Percentiles rank a stretch among this genome's conserved stretches.
Conservation (phyloP, 768 basidiomycete species). For the Leccinum arenicola region DNA sequence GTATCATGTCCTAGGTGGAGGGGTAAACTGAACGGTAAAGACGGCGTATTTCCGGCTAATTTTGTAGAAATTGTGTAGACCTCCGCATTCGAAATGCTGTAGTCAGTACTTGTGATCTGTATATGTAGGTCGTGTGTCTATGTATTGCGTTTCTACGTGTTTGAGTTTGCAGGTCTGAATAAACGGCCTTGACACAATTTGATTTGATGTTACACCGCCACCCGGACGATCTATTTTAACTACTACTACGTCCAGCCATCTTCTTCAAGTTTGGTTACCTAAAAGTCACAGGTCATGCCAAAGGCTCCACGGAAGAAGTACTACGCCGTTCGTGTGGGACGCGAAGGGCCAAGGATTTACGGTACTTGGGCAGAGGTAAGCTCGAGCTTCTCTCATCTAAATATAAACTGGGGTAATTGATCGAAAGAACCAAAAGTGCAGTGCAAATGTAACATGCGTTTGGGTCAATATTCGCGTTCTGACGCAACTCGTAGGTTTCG, state of each 20-base stretch:
- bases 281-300: slow-evolving; percentile 20
- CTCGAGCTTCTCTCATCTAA: background rate
- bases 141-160: background rate
- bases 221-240: no score
- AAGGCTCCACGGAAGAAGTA: slow-evolving; percentile 40
- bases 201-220: background rate
- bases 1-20: slow-evolving; percentile 57
- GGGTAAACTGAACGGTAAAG: slow-evolving; percentile 55
- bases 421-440: slow-evolving; percentile 37
- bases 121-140: background rate
- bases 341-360: slow-evolving; percentile 57
- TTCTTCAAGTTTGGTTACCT: background rate
- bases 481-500: slow-evolving; percentile 39
- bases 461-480: background rate
- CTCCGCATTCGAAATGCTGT: background rate
- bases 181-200: no score
- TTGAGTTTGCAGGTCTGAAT: background rate
- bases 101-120: background rate
- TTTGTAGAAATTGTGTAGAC: slow-evolving; percentile 64
- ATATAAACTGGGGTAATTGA: background rate
- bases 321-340: slow-evolving; percentile 60
- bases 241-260: background rate
- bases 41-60: slow-evolving; percentile 81
- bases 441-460: slow-evolving; percentile 36
- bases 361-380: slow-evolving; percentile 58